These are phyloP conservation scores for Pyrenophora tritici-repentis DNA, from an alignment of 2,329 filamentous ascomycete genomes.

Conservation along the genomic window DNA sequence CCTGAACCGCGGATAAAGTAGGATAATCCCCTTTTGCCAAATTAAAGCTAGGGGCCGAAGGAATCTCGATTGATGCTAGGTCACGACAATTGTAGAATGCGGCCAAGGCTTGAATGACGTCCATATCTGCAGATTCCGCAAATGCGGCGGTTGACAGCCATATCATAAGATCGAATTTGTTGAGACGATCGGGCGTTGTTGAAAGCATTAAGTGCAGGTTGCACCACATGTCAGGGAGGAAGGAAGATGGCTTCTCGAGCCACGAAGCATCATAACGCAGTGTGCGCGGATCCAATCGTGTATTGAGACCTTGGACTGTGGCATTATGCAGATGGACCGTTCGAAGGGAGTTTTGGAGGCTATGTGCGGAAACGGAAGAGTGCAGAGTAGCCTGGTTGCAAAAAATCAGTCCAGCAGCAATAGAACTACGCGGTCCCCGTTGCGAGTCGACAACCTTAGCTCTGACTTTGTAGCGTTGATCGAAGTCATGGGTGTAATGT, in stretches of 20 bases:
- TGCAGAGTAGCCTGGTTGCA: conserved; percentile 20
- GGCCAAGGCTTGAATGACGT: conserved; percentile 27
- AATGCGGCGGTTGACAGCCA: conserved; percentile 38
- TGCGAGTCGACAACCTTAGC: conserved; percentile 6
- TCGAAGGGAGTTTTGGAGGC: conserved; percentile 8
- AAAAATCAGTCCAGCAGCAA: conserved; percentile 23
- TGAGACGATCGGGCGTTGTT: conserved; percentile 19
- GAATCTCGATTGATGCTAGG: conserved; percentile 13
- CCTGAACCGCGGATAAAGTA: not conserved
- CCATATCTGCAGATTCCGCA: conserved; percentile 25
- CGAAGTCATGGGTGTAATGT: conserved; percentile 20
- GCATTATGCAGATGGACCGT: conserved; percentile 10
- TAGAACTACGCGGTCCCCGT: conserved; percentile 17
- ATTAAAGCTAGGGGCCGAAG: conserved; percentile 3
- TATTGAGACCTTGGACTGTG: conserved; percentile 6
- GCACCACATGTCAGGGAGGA: conserved; percentile 28
- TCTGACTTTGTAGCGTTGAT: conserved; percentile 30
- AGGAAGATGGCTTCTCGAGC: conserved; percentile 15
- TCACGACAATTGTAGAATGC: conserved; percentile 24
- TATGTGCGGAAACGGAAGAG: not conserved
- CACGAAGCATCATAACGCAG: conserved; percentile 32
- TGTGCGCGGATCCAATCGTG: not conserved
- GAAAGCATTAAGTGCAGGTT: conserved; percentile 17
- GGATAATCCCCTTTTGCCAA: conserved; percentile 18
- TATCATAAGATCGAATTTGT: conserved; percentile 17